Base-by-base conservation (phyloP, 2,329 filamentous ascomycete species). In the Pseudocercospora macadamiae region DNA sequence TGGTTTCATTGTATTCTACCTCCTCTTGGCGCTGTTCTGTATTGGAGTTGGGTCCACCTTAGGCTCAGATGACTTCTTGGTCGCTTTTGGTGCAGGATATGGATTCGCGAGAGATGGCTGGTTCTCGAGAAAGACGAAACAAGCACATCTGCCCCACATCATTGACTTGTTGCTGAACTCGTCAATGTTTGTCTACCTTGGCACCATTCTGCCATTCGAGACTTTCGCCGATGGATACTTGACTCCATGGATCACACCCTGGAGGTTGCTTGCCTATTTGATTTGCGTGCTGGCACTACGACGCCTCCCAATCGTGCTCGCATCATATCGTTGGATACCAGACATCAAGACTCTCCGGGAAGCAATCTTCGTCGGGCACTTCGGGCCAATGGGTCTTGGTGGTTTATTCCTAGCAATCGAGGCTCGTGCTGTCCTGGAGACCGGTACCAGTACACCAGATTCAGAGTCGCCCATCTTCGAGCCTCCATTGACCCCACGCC, bases 381-480 rank as follows among this genome's bases (percentile, higher is more conserved):
- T 85, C 57, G 82, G 82, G 0, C 82, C 82, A 7, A 84, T 85
- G 77, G 83, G 83, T 16, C 76, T 85, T 1, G 82, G 82, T 2
- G 82, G 80, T 0, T 69, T 85, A 5, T 85, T 85, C 70, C 75
- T 85, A 1, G 80, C 82, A 1, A 82, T 85, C 45, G 82, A 85
- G 73, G 79, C 80, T 0, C 72, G 81, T 21, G 81, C 79, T 0
- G 74, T 82, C 57, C 73, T 85, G 0, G 82, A 84, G 63, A 83
- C 76, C 0, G 78, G 75, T 8, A 76, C 75, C 0, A 78, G 77
- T 3, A 63, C 76, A 1, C 81, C 80, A 2, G 65, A 80, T 8
- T 73, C 77, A 1, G 69, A 77, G 53, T 80, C 81, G 1, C 78
- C 78, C 0, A 58, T 66, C 3, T 65, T 75, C 32, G 57, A 71